These are phyloP conservation scores for Puccinia horiana DNA, from an alignment of 1,284 basidiomycete species.

Conservation along the genomic window DNA sequence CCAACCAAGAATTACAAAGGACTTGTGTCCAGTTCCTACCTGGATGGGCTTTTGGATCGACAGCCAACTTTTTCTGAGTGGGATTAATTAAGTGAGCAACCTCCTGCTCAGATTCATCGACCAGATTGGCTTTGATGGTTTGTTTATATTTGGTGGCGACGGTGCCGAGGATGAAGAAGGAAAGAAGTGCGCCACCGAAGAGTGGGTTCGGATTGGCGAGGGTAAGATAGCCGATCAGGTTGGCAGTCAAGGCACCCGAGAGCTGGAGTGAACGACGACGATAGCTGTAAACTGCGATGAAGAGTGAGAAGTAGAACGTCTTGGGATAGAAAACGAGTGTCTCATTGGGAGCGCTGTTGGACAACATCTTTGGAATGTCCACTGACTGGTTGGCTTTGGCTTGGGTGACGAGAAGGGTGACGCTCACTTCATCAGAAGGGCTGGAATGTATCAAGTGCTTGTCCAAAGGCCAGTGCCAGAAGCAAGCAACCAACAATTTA, in stretches of 20 bases:
- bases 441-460: no score
- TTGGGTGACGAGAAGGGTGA: no score
- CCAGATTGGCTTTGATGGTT: slow-evolving; percentile 52
- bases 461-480: no score
- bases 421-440: no score
- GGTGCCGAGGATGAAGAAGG: slow-evolving; percentile 55
- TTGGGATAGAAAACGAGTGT: slow-evolving; percentile 34
- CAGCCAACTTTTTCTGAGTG: not conserved
- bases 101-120: slow-evolving; percentile 43
- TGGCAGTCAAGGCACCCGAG: slow-evolving; percentile 53
- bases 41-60: not conserved
- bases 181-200: slow-evolving; percentile 54
- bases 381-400: no score
- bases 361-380: not conserved
- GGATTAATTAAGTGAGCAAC: not conserved
- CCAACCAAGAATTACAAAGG: slow-evolving; percentile 40
- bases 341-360: not conserved
- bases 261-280: slow-evolving; percentile 55
- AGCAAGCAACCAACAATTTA: not conserved
- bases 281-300: slow-evolving; percentile 42
- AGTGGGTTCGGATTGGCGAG: slow-evolving; percentile 54
- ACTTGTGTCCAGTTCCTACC: slow-evolving; percentile 40
- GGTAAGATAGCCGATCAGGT: slow-evolving; percentile 53
- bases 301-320: slow-evolving; percentile 13
- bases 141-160: slow-evolving; percentile 56